Base-by-base conservation (phyloP, 192 early-diverging fungal genomes). In the Gonapodya prolifera region DNA sequence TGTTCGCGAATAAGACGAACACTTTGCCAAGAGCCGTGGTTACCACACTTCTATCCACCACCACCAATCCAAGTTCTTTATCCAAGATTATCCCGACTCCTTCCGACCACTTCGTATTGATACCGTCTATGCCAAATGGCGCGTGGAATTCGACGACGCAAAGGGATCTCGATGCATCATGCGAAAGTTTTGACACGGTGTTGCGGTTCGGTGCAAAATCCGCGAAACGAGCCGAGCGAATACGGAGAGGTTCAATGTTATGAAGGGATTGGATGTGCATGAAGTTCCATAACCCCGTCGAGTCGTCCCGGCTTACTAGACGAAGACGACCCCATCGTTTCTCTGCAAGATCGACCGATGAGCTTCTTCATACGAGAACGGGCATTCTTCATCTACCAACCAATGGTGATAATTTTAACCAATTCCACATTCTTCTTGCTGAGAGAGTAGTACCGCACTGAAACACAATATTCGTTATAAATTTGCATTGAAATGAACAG, bases 1-100 rank as follows among this genome's bases (percentile, higher is more conserved):
- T 89, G 79, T 95, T 92, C 69, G 91, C 94, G 81, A 98, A 91
- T 0, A 92, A 93, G 34, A 97, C 83, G 35, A 86, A 85, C 30
- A 96, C 85, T 74, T 95, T 92, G 32, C 94, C 92, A 35, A 94
- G 80, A 34, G 84, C 86, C 78, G 91, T 88, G 0, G 92, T 91
- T 2, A 97, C 89, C n/a, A 92, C 92, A 75, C 91, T 89, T 29
- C 95, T 91, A 70, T 91, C 88, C 70, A 92, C 92, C 16, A 73
- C 8, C 71, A 73, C 71, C 28, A 73, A 13, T 32, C 71, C 71
- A 8, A 73, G 31, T 29, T 73, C 71, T 29, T 18, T 8, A 73
- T 73, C 71, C 31, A 73, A 2, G 18, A 73, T 29, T 29, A 73
- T 29, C 16, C 71, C 71, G 18, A 73, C 18, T 13, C 71, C 71